phyloP scores from a whole-genome alignment of 2,329 filamentous ascomycete genomes.

The Cercospora zeae-maydis region DNA sequence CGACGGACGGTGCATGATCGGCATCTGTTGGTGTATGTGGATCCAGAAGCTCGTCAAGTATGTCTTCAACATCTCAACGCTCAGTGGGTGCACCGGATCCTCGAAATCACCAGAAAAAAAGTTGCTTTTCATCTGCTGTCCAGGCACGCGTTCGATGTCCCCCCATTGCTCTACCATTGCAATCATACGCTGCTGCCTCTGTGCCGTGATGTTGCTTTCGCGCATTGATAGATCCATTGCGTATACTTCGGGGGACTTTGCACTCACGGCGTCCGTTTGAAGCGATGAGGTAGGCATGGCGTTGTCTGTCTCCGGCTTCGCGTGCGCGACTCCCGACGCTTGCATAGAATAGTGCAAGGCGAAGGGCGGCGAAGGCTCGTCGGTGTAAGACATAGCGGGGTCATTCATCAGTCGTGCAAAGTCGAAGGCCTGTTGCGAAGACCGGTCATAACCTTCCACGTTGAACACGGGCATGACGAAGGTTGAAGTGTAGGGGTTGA shows the following conservation, averaged over 20 bases:
- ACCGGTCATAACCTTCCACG: constrained; percentile 73
- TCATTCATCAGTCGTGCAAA: constrained; percentile 24
- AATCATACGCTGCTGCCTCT: constrained; percentile 73
- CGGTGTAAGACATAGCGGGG: neutral
- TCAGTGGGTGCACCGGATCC: constrained; percentile 61
- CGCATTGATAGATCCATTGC: constrained; percentile 70
- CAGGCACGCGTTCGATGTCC: constrained; percentile 70
- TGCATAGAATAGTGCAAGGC: constrained; percentile 23
- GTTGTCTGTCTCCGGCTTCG: constrained; percentile 28
- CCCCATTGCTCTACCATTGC: constrained; percentile 78
- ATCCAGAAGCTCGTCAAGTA: constrained; percentile 94
- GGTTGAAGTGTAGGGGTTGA: constrained; percentile 51
- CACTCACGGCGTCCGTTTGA: constrained; percentile 5
- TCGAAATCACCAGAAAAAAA: constrained; percentile 76
- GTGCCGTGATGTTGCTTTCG: constrained; percentile 77
- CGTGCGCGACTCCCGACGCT: constrained; percentile 22
- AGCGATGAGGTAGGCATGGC: constrained; percentile 5
- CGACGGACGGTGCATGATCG: constrained; percentile 90
- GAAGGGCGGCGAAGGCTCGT: constrained; percentile 27
- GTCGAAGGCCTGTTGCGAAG: constrained; percentile 50
- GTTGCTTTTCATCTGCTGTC: constrained; percentile 70
- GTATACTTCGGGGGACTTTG: constrained; percentile 15
- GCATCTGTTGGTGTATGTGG: constrained; percentile 89
- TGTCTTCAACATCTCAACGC: constrained; percentile 90
- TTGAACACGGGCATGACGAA: constrained; percentile 79